Evolutionary conservation across 192 early-diverging fungal species (phyloP).

Genomic region (Spizellomyces sp.): DNA sequence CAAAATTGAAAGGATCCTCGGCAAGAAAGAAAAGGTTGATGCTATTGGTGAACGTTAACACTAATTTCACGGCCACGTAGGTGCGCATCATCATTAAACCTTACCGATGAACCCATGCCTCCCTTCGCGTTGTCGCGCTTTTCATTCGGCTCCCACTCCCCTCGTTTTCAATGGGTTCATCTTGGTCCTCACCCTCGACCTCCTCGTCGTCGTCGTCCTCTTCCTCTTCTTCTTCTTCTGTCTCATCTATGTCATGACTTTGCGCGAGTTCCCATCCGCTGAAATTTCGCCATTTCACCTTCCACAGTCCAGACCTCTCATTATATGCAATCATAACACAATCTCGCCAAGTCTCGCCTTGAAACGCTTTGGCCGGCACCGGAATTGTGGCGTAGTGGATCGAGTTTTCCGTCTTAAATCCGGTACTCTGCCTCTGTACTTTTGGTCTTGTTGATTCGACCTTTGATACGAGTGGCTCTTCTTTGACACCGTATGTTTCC

Average conservation of each 20-base stretch:
- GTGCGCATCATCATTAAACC: neutral
- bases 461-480: slow-evolving; percentile 6
- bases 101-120: slow-evolving; percentile 55
- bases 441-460: neutral
- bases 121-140: slow-evolving; percentile 27
- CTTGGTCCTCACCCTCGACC: neutral
- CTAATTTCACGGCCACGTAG: neutral
- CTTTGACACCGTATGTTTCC: slow-evolving; percentile 26
- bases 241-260: slow-evolving; percentile 10
- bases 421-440: neutral
- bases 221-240: slow-evolving; percentile 31
- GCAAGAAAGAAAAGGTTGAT: slow-evolving; percentile 55
- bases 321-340: slow-evolving; percentile 51
- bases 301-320: slow-evolving; percentile 39
- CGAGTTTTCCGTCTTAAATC: neutral
- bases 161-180: slow-evolving; percentile 23
- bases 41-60: slow-evolving; percentile 21
- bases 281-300: slow-evolving; percentile 42
- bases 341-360: slow-evolving; percentile 44
- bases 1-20: slow-evolving; percentile 55
- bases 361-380: slow-evolving; percentile 46
- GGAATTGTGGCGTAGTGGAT: slow-evolving; percentile 41
- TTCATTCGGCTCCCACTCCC: slow-evolving; percentile 15
- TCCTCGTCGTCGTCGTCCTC: slow-evolving; percentile 18
- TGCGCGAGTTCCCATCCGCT: slow-evolving; percentile 52